phyloP scores from a whole-genome alignment of 495 filamentous ascomycete species.

The Aspergillus avenaceus region DNA sequence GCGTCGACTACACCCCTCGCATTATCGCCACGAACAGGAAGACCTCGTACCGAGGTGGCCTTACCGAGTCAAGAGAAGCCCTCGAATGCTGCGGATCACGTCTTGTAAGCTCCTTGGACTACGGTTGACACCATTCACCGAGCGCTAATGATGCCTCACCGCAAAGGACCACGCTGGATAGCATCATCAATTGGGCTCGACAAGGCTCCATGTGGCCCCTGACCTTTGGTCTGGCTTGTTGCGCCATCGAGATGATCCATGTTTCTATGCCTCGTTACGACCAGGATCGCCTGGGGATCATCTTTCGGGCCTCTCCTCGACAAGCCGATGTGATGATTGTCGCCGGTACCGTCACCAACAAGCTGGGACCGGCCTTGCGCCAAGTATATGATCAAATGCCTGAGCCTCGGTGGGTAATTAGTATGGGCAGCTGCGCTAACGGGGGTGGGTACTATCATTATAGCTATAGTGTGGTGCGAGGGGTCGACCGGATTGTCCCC shows the following conservation, averaged over 20 bases:
- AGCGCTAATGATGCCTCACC: neutral
- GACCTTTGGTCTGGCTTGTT: constrained; percentile 90
- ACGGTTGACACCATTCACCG: neutral
- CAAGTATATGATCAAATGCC: constrained; percentile 97
- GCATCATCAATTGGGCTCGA: constrained; percentile 24
- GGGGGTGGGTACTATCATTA: constrained; percentile 95
- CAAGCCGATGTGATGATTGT: constrained; percentile 96
- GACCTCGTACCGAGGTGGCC: no score
- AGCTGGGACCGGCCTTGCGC: constrained; percentile 88
- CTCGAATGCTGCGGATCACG: neutral
- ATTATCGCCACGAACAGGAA: no score
- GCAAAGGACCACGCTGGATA: constrained; percentile 4
- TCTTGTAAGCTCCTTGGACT: neutral
- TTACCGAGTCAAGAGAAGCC: no score
- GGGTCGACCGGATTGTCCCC: constrained; percentile 85
- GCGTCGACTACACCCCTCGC: no score
- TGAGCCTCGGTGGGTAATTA: constrained; percentile 86
- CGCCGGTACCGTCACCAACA: constrained; percentile 87
- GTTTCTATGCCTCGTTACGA: constrained; percentile 90
- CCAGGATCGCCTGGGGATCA: constrained; percentile 87
- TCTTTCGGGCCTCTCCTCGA: constrained; percentile 87
- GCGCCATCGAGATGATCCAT: constrained; percentile 95
- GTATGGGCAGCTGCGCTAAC: constrained; percentile 89
- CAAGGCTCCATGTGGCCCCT: constrained; percentile 89
- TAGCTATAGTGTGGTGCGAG: constrained; percentile 81